These are phyloP conservation scores for Pseudogymnoascus sp. DNA, from an alignment of 2,329 filamentous ascomycete species.

Conservation along the genomic window DNA sequence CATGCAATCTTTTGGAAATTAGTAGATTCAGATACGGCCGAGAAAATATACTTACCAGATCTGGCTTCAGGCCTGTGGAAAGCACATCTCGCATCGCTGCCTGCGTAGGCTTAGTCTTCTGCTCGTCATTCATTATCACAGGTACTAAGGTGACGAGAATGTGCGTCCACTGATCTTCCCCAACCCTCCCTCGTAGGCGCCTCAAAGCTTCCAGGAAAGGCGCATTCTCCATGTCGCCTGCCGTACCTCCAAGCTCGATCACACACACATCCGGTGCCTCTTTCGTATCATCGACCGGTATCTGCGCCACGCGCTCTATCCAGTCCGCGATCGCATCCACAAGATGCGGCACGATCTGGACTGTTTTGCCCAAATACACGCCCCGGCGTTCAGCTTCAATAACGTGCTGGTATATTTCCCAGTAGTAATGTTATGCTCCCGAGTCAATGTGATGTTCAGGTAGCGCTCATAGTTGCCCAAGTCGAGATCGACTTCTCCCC, in stretches of 20 bases:
- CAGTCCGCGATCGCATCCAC: conserved; percentile 91
- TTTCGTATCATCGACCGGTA: conserved; percentile 77
- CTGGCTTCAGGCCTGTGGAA: conserved; percentile 57
- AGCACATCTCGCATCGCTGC: conserved; percentile 77
- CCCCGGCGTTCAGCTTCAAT: conserved; percentile 61
- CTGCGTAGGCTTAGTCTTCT: conserved; percentile 97
- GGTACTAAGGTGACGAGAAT: conserved; percentile 88
- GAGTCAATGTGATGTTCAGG: conserved; percentile 68
- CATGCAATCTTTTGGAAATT: conserved; percentile 66
- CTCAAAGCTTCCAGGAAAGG: conserved; percentile 83
- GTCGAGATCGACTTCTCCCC: conserved; percentile 67
- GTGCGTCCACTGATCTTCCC: conserved; percentile 73
- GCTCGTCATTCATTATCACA: conserved; percentile 49
- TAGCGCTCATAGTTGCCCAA: conserved; percentile 74
- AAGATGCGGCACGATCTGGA: conserved; percentile 90
- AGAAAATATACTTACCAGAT: conserved; percentile 45
- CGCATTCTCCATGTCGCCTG: conserved; percentile 76
- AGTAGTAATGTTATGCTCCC: conserved; percentile 93
- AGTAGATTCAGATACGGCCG: conserved; percentile 9
- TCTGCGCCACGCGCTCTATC: conserved; percentile 76
- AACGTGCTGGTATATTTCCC: conserved; percentile 87
- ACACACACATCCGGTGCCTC: conserved; percentile 88
- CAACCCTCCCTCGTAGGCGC: conserved; percentile 64
- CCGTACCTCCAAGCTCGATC: conserved; percentile 53
- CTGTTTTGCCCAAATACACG: conserved; percentile 80